Base-by-base conservation (phyloP, 192 early-diverging fungal genomes). In the Mycoemilia scoparia region DNA sequence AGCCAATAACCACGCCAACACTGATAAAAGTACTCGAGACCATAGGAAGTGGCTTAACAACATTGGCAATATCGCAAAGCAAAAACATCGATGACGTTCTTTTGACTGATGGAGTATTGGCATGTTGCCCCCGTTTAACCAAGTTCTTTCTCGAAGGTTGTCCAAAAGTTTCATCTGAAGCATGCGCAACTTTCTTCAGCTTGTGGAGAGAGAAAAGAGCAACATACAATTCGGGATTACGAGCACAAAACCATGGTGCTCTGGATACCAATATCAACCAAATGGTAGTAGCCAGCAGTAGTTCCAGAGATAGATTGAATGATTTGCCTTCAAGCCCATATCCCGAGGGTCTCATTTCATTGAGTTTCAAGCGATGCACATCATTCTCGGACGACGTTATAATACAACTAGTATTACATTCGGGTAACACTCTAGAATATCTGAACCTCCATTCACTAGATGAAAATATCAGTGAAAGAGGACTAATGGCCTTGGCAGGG, bases 361-460 rank as follows among this genome's bases (percentile, higher is more conserved):
- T 91, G 4, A 60, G 66, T 16, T 46, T 90, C 3, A 41, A 41
- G 7, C 76, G 79, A 16, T 77, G 81, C 54, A 58, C 69, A 24
- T 45, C 59, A 45, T 46, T 85, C 28, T 69, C 65, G 1, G 81
- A 87, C 43, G 54, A 43, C 4, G 67, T 65, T 0, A 39, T 87
- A 6, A 38, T 49, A 9, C 62, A 67, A 8, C 24, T 79, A 23
- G 56, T 77, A 15, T 54, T 46, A 5, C 76, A 73, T 24, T 75
- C 79, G 19, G 66, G 70, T 4, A 31, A 34, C 5, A 60, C 67
- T 7, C 46, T 90, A 13, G 45, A 41, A 10, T 29, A 46, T 2
- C 39, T 90, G 13, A 60, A 54, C 16, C 52, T 90, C 30, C 82
- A 85, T 34, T 76, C 77, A 7, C 51, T 82, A 38, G 77, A 83